Evolutionary conservation across 1,284 basidiomycete species (phyloP).

Genomic region (Ceratobasidium theobromae): DNA sequence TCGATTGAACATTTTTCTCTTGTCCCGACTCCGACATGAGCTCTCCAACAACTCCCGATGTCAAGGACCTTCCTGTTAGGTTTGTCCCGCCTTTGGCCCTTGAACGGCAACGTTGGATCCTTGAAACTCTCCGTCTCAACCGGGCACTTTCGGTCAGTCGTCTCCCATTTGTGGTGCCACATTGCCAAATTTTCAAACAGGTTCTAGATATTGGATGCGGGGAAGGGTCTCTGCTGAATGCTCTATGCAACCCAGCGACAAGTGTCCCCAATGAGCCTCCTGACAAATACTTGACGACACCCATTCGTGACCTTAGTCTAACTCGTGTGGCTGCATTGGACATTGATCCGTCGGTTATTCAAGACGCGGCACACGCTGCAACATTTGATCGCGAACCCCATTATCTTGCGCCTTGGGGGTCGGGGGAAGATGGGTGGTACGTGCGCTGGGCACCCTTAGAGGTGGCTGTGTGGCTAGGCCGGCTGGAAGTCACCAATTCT

Average conservation of each 20-base stretch:
- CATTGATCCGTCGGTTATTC: constrained; percentile 54
- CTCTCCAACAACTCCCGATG: not conserved
- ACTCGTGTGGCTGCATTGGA: constrained; percentile 67
- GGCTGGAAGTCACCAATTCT: constrained; percentile 73
- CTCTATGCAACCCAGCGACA: constrained; percentile 69
- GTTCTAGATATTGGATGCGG: constrained; percentile 80
- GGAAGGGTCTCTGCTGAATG: constrained; percentile 68
- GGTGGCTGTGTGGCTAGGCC: constrained; percentile 80
- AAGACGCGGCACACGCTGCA: constrained; percentile 53
- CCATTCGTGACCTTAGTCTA: constrained; percentile 56
- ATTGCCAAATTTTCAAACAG: constrained; percentile 45
- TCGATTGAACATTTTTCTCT: not conserved
- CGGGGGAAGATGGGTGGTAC: constrained; percentile 37
- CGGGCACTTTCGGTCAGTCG: constrained; percentile 10
- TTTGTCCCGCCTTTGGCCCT: constrained; percentile 21
- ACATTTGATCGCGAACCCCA: constrained; percentile 41
- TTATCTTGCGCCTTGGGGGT: constrained; percentile 34
- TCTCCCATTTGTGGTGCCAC: not conserved
- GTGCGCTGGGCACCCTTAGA: constrained; percentile 73
- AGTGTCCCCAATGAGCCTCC: constrained; percentile 49
- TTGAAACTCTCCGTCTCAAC: constrained; percentile 23
- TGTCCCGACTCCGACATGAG: constrained; percentile 3
- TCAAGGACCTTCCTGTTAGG: constrained; percentile 13
- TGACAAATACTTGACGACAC: constrained; percentile 48
- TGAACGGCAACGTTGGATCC: constrained; percentile 28